phyloP scores from a whole-genome alignment of 2,329 filamentous ascomycete genomes.

The Diaporthe helianthi region DNA sequence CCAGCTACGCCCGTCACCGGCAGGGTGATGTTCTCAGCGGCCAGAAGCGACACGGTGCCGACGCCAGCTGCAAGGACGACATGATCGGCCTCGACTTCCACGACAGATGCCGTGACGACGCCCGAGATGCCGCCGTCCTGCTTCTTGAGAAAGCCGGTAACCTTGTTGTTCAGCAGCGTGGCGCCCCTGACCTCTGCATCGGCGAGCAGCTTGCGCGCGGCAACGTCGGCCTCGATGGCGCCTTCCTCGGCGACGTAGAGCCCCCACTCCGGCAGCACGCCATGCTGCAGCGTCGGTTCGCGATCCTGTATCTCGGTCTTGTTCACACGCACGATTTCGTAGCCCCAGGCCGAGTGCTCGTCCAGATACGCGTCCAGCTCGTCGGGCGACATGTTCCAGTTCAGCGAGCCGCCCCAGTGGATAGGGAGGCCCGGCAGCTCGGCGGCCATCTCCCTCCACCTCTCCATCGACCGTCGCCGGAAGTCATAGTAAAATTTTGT shows the following conservation, averaged over 20 bases:
- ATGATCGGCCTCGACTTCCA: conserved; percentile 39
- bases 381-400: conserved; percentile 38
- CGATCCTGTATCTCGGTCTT: conserved; percentile 35
- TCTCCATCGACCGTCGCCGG: conserved; percentile 40
- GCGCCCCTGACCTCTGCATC: conserved; percentile 36
- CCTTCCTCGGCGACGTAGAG: conserved; percentile 61
- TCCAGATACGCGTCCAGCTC: conserved; percentile 38
- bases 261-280: conserved; percentile 30
- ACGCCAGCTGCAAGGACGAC: conserved; percentile 43
- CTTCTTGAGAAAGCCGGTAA: conserved; percentile 35
- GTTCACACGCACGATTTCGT: conserved; percentile 38
- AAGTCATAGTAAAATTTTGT: conserved; percentile 42
- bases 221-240: conserved; percentile 41
- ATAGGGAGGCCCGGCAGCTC: conserved; percentile 39
- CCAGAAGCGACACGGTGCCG: conserved; percentile 40
- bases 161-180: conserved; percentile 32
- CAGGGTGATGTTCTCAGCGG: conserved; percentile 38
- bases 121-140: conserved; percentile 33
- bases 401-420: conserved; percentile 40
- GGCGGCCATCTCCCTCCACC: conserved; percentile 39
- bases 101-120: conserved; percentile 34
- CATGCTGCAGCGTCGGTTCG: conserved; percentile 37
- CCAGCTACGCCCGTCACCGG: conserved; percentile 39
- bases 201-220: conserved; percentile 37
- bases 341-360: conserved; percentile 41